Evolutionary conservation across 371 early-diverging fungal genomes (phyloP).

Genomic region (Dentiscutata heterogama): DNA sequence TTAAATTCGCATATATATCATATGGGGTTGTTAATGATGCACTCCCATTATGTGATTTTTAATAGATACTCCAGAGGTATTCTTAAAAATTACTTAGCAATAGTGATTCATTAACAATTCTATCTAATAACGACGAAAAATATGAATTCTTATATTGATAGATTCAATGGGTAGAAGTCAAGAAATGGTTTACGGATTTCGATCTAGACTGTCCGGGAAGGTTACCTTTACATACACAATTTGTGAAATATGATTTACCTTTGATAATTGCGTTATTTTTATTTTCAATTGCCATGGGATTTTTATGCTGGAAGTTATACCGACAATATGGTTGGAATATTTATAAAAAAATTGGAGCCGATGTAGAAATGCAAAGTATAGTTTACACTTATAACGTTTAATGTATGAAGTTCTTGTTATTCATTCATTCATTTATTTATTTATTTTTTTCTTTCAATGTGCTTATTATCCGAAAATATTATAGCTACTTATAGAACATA

Average conservation of each 20-base stretch:
- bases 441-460: no score
- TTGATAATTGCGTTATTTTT: slow-evolving; percentile 3
- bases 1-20: no score
- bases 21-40: no score
- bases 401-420: no score
- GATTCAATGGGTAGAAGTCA: slow-evolving; percentile 22
- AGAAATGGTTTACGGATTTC: slow-evolving; percentile 24
- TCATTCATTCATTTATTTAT: no score
- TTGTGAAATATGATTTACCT: background rate
- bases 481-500: slow-evolving; percentile 9
- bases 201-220: background rate
- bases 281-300: background rate
- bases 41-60: no score
- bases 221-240: background rate
- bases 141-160: background rate
- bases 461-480: no score
- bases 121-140: no score
- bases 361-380: slow-evolving; percentile 83
- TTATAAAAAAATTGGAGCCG: slow-evolving; percentile 95
- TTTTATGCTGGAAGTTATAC: slow-evolving; percentile 61
- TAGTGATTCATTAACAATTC: no score
- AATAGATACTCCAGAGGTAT: no score
- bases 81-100: no score
- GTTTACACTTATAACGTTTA: background rate
- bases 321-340: slow-evolving; percentile 95